Conservation (phyloP, 345 rosid species). For the Hypericum perforatum region DNA sequence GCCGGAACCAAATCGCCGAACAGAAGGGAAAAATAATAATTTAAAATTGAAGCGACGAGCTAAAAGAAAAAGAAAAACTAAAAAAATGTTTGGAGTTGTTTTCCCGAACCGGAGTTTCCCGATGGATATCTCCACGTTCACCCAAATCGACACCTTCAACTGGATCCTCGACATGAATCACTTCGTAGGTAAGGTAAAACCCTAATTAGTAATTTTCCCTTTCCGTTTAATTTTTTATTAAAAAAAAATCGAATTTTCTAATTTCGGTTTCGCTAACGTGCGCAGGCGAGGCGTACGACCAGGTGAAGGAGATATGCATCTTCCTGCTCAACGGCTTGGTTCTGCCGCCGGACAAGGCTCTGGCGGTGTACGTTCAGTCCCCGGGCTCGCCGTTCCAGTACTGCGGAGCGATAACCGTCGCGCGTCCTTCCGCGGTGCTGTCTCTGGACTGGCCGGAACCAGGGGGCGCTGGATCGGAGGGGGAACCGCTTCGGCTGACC, state of each 20-base stretch:
- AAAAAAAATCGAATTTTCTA: no score
- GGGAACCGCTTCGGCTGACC: slow-evolving; percentile 50
- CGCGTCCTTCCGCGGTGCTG: slow-evolving; percentile 80
- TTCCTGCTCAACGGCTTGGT: slow-evolving; percentile 69
- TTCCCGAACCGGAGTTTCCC: slow-evolving; percentile 97
- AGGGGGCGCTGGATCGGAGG: slow-evolving; percentile 72
- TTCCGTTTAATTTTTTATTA: not conserved
- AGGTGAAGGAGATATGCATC: slow-evolving; percentile 72
- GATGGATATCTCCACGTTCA: slow-evolving; percentile 72
- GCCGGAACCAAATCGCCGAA: no score
- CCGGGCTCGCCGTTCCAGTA: slow-evolving; percentile 76
- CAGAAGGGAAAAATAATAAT: no score
- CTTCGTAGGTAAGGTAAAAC: slow-evolving; percentile 51
- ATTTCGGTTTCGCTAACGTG: not conserved
- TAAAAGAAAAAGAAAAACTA: no score
- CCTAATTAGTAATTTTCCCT: not conserved
- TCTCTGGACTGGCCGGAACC: slow-evolving; percentile 88
- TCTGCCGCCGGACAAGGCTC: slow-evolving; percentile 80
- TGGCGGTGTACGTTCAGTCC: slow-evolving; percentile 86
- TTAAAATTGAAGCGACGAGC: no score
- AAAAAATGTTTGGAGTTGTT: slow-evolving; percentile 81
- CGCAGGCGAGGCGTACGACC: slow-evolving; percentile 78
- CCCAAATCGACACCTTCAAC: slow-evolving; percentile 84
- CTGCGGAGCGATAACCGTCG: slow-evolving; percentile 72
- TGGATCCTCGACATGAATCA: slow-evolving; percentile 98